Evolutionary conservation across 2,329 filamentous ascomycete species (phyloP).

Genomic region (Volutella citrinella): DNA sequence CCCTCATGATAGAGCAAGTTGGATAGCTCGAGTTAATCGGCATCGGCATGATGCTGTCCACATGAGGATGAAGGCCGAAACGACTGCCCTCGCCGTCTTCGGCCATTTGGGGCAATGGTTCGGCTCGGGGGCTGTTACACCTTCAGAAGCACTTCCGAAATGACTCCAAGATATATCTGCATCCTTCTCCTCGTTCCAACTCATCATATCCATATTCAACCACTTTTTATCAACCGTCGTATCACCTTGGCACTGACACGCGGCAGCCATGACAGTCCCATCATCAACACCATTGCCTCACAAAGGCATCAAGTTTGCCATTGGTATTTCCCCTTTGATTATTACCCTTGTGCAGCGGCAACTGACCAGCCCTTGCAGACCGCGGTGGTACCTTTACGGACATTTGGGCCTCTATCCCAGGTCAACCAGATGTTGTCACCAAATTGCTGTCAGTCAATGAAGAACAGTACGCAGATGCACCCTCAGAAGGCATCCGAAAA

Average conservation of each 20-base stretch:
- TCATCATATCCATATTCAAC: too few species aligned
- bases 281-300: conserved; percentile 1
- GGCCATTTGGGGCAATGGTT: too few species aligned
- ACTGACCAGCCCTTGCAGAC: conserved; percentile 28
- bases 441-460: conserved; percentile 74
- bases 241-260: too few species aligned
- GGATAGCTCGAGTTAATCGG: too few species aligned
- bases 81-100: not conserved
- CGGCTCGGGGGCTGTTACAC: too few species aligned
- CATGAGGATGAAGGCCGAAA: conserved; percentile 3
- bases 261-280: conserved; percentile 1
- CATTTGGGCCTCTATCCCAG: conserved; percentile 61
- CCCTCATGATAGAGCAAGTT: too few species aligned
- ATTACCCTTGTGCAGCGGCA: too few species aligned
- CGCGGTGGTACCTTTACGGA: conserved; percentile 73
- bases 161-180: too few species aligned
- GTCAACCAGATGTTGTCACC: conserved; percentile 66
- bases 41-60: too few species aligned
- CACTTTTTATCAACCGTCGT: too few species aligned
- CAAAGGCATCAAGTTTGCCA: conserved; percentile 7
- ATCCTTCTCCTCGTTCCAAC: too few species aligned
- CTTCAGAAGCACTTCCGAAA: too few species aligned
- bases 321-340: conserved; percentile 2
- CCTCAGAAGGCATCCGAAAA: conserved; percentile 66
- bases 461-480: conserved; percentile 66